Base-by-base conservation (phyloP, 164 flowering plant genomes). In the Dillenia turbinata region DNA sequence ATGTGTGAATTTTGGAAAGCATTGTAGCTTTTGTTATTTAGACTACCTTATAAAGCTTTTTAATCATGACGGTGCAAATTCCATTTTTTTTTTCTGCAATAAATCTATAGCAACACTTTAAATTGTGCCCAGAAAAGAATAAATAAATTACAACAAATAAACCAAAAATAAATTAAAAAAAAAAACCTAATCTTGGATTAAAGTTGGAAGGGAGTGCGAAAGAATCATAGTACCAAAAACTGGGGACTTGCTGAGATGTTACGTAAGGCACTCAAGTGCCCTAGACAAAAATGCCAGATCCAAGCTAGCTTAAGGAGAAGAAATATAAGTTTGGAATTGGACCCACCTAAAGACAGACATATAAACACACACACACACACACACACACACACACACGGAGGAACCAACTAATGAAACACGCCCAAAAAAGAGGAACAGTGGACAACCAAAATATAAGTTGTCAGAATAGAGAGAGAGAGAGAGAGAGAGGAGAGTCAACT, bases 361-460 rank as follows among this genome's bases (percentile, higher is more conserved):
- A 33, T 6, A 33, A 0, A 5, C 52, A 49, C 55, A 62, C 61
- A 62, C 46, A 22, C 15, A n/a, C 2, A 26, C 3, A 26, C 5
- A 26, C 2, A 26, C 33, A 26, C 3, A 3, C 51, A 49, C 55
- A 61, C 61, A 61, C 51, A 22, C 15, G n/a, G 22, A 33, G 40
- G 40, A 33, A 49, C 40, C 11, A 49, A 46, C 24, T 44, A 46
- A 61, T 48, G 65, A 51, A 56, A 49, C 11, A 44, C 52, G 43
- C 15, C 22, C 12, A 57, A 13, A 61, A 47, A 58, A 44, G 54
- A 52, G 44, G 46, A 33, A 15, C 53, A 44, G 9, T 45, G 53
- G 64, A 64, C 60, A 60, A 64, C 22, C 22, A 19, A 19, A 19
- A 19, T 19, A 55, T 52, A 49, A 54, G 50, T 56, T 22, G 44